Base-by-base conservation (phyloP, 1,284 basidiomycete species). In the Ceratobasidium sp. region DNA sequence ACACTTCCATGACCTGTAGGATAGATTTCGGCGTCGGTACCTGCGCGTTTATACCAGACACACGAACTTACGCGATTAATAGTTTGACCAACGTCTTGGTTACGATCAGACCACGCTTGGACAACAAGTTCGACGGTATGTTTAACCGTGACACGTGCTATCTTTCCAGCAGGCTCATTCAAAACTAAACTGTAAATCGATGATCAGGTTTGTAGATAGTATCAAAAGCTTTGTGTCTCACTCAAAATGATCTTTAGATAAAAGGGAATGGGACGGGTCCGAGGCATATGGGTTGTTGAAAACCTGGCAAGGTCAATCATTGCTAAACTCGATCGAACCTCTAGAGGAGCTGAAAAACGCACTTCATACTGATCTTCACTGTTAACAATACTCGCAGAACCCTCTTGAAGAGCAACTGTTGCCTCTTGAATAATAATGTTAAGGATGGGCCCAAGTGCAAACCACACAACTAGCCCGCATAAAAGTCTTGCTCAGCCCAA, bases 141-240 rank as follows among this genome's bases (percentile, higher is more conserved):
- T 72, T 85, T 82, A 14, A 92, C 88, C 23, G 92, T 85, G n/a
- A 89, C 79, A 77, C 86, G 83, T 5, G 90, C 90, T 65, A 91
- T 87, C 79, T 89, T 87, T 1, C 90, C 90, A 8, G 90, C 90
- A 1, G 91, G 90, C 78, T 90, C 88, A 76, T 89, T 90, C 70
- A 89, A 80, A 71, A 89, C 88, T 52, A 89, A 83, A 18, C 81
- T 61, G 59, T 16, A 26, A 14, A 9, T 48, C 9, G 21, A 12
- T 18, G 41, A 70, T 10, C 10, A 26, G 2, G 10, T 28, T 26
- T 16, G 36, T 10, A 21, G 3, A 14, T 16, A 1, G 34, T n/a
- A n/a, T n/a, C n/a, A n/a, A n/a, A n/a, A n/a, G n/a, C n/a, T n/a
- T n/a, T n/a, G n/a, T n/a, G n/a, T n/a, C 72, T 30, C 28, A 73